Evolutionary conservation across 129 eudicot genomes (phyloP), one percentile per base, ranked within the genome.

Genomic region (Apium graveolens): DNA sequence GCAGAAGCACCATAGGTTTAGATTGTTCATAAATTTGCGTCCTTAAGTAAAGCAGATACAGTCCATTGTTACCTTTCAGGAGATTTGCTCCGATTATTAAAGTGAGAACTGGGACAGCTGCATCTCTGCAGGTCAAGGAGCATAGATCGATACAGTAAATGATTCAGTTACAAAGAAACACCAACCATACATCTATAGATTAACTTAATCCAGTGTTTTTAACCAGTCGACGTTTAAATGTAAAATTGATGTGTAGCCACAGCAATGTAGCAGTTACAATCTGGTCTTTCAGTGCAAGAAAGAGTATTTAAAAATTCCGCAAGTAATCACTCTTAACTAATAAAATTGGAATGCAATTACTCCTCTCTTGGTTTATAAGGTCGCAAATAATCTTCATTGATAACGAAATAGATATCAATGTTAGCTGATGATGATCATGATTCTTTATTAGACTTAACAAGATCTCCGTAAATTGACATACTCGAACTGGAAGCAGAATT

Each of bases 51-150:
- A 46, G 48, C 3, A 44, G 10, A 26, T 46, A 11, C 3, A 5
- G 8, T 73, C 9, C 45, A 11, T 73, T 55, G n/a, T n/a, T 84
- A 89, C 97, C 98, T 86, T 81, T 80, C 17, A 89, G 85, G 29
- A 94, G 98, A 75, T 91, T 94, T 38, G 89, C 98, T 78, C 98
- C 98, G 79, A 94, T 44, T 35, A 94, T 86, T 79, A 94, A 74
- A 26, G 96, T 94, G 80, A 89, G 48, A 75, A 86, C 55, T 45
- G 97, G 98, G 69, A 94, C 84, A 21, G 98, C 91, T 78, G 91
- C 96, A 41, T 86, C 89, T 79, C 97, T 91, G 84, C 77, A 73
- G 17, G 24, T 14, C 48, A 60, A 21, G 29, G 18, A 75, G 31
- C 10, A 24, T 5, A 44, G n/a, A 57, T 2, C 35, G 24, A 55